Percentiles rank a stretch among this genome's conserved stretches.
Conservation (phyloP, 768 basidiomycete genomes). For the Chalciporus piperatus region DNA sequence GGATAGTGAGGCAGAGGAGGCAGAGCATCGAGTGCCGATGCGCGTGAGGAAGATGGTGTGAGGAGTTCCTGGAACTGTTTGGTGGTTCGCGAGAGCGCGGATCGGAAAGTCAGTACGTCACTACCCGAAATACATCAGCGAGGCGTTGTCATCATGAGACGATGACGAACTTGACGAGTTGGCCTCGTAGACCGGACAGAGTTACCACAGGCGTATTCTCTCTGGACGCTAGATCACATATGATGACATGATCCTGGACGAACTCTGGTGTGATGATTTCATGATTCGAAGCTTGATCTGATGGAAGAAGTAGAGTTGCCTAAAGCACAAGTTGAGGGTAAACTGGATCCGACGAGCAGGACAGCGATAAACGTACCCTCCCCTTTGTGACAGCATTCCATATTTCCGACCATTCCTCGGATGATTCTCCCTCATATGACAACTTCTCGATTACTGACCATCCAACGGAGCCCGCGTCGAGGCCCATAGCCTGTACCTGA, state of each 20-base stretch:
- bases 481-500: conserved; percentile 63
- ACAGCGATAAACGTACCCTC: conserved; percentile 49
- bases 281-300: conserved; percentile 51
- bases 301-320: conserved; percentile 80
- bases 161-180: conserved; percentile 52
- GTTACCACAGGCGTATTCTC: conserved; percentile 61
- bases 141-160: conserved; percentile 30
- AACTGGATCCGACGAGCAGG: not conserved
- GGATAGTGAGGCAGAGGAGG: conserved; percentile 51
- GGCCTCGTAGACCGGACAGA: conserved; percentile 80
- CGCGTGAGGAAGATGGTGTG: conserved; percentile 31
- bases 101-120: conserved; percentile 41
- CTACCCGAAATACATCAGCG: conserved; percentile 31
- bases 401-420: conserved; percentile 65
- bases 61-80: conserved; percentile 41
- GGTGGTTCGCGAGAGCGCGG: conserved; percentile 40
- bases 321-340: conserved; percentile 28
- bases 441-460: conserved; percentile 79
- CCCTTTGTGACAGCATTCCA: conserved; percentile 62
- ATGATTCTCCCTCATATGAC: conserved; percentile 47
- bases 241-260: conserved; percentile 77
- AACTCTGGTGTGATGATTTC: conserved; percentile 69
- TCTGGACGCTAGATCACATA: conserved; percentile 53
- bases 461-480: conserved; percentile 63
- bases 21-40: conserved; percentile 40